Evolutionary conservation across 345 rosid genomes (phyloP), one percentile per base, ranked within the genome.

Genomic region (Populus tremula): DNA sequence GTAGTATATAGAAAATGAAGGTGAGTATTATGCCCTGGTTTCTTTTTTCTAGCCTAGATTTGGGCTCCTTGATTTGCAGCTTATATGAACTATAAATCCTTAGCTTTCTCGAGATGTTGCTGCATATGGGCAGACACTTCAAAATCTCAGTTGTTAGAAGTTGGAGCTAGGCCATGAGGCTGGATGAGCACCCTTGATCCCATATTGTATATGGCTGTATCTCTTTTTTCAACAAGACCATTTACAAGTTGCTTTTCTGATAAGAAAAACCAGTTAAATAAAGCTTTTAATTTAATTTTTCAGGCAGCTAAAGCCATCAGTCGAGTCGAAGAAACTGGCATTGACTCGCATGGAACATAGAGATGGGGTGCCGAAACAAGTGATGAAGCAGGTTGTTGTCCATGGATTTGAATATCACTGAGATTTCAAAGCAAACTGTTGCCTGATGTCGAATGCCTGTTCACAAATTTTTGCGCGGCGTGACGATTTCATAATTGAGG

Each of bases 281-380:
- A 54, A 54, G 23, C 10, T 16, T 9, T 6, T 47, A 17, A 45
- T 21, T 20, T 13, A 41, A 4, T 13, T 35, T 25, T 23, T 67
- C 81, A 85, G 87, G 82, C 83, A 5, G 49, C 56, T 65, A 78
- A 81, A 78, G 89, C 84, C 36, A 63, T 59, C 45, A 63, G 76
- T 7, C 72, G 77, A 76, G 83, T 61, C 65, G 5, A 56, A 65
- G 33, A 62, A 45, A 33, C 63, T 54, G 63, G 69, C 56, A 50
- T 50, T 50, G 56, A 6, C n/a, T 6, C 5, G 5, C 56, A 50
- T 50, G 56, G 21, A 50, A 50, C 56, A 17, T 50, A 50, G 21
- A 50, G n/a, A 1, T 17, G 56, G 56, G 21, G n/a, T 16, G 56
- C 2, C 20, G 56, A 50, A 50, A 50, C 54, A 14, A 50, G 56